Percentiles rank a stretch among this genome's conserved stretches.
Conservation (phyloP, 306 rosid species). For the Chamaecrista fasciculata region DNA sequence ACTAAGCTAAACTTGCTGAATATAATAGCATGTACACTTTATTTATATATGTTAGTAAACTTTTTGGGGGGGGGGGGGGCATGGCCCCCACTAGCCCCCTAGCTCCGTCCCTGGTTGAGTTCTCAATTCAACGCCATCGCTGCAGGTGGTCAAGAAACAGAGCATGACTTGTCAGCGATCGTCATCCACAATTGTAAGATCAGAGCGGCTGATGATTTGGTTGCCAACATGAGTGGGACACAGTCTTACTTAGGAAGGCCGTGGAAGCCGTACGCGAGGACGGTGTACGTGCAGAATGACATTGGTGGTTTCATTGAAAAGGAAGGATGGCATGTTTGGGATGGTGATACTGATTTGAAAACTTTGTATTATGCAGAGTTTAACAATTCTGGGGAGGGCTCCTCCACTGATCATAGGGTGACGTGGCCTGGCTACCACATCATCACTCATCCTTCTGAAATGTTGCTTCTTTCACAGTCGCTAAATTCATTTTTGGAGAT, state of each 20-base stretch:
- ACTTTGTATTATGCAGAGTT: conserved; percentile 68
- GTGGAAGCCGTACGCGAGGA: conserved; percentile 71
- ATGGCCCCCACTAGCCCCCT: too few relatives aligned
- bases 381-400: conserved; percentile 61
- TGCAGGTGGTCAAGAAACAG: conserved; percentile 72
- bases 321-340: conserved; percentile 69
- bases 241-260: conserved; percentile 73
- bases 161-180: conserved; percentile 64
- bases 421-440: conserved; percentile 61
- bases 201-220: conserved; percentile 51
- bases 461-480: conserved; percentile 57
- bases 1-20: too few relatives aligned
- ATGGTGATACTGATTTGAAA: conserved; percentile 51
- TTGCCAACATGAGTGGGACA: not conserved
- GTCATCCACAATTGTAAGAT: conserved; percentile 62
- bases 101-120: too few relatives aligned
- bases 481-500: conserved; percentile 55
- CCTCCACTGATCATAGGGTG: conserved; percentile 49
- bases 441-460: conserved; percentile 44
- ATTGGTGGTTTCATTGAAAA: conserved; percentile 43
- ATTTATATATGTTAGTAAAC: too few relatives aligned
- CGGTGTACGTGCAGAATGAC: conserved; percentile 57
- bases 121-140: conserved; percentile 82
- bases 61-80: too few relatives aligned
- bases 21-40: too few relatives aligned